Evolutionary conservation across 768 basidiomycete genomes (phyloP).

Genomic region (Leucosporidium creatinivorum): DNA sequence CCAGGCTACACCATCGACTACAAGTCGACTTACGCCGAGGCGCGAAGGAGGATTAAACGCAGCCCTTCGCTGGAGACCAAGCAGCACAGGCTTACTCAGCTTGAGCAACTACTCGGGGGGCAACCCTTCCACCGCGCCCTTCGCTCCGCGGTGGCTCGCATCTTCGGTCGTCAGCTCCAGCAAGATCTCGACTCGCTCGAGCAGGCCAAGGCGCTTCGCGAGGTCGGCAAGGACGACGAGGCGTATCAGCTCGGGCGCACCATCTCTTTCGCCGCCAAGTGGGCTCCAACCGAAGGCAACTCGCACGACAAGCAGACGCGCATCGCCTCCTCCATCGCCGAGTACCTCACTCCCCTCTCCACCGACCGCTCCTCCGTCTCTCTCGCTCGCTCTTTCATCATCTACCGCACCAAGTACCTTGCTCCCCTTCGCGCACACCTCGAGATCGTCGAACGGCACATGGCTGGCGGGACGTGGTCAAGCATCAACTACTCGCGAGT

Average conservation of each 20-base stretch:
- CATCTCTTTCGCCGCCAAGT: constrained; percentile 37
- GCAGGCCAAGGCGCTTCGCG: constrained; percentile 14
- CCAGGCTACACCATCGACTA: constrained; percentile 18
- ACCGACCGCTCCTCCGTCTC: background rate
- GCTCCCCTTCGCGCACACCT: constrained; percentile 51
- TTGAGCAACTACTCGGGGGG: background rate
- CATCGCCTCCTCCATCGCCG: constrained; percentile 5
- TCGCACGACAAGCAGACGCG: constrained; percentile 22
- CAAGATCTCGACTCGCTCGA: constrained; percentile 27
- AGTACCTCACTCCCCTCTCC: background rate
- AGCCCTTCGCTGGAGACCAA: background rate
- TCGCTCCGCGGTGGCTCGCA: constrained; percentile 24
- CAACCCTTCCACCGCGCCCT: constrained; percentile 8
- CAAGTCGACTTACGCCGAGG: background rate
- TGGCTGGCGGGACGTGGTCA: constrained; percentile 51
- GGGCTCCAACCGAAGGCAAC: constrained; percentile 32
- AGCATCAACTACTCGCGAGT: constrained; percentile 55
- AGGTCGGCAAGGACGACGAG: background rate
- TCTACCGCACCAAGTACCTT: constrained; percentile 56
- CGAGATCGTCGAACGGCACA: constrained; percentile 54
- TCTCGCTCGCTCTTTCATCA: background rate
- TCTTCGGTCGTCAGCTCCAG: constrained; percentile 31
- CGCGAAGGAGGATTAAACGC: background rate
- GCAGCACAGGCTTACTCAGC: background rate
- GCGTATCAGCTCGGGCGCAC: background rate